Evolutionary conservation across 202 grass and related monocot genomes (phyloP).

Genomic region (Panicum virgatum): DNA sequence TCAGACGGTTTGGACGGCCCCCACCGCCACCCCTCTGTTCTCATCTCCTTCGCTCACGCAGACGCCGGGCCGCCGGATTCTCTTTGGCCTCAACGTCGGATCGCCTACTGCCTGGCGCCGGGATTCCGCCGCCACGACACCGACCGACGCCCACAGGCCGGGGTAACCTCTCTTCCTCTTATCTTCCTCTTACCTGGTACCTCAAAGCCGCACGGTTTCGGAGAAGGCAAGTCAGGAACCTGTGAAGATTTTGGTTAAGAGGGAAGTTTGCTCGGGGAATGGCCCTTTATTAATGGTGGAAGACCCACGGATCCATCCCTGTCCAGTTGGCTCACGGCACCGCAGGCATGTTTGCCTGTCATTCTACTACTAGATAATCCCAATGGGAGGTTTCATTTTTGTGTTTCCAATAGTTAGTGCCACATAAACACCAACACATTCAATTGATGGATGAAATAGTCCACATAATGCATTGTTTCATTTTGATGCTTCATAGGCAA

Average conservation of each 20-base stretch:
- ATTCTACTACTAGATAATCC: too few relatives aligned
- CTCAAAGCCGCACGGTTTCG: not conserved
- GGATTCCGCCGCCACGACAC: not conserved
- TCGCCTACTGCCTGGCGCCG: not conserved
- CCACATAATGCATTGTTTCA: too few relatives aligned
- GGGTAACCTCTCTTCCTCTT: not conserved
- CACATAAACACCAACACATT: too few relatives aligned
- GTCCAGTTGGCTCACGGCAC: too few relatives aligned
- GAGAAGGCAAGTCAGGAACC: not conserved
- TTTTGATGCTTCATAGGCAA: too few relatives aligned
- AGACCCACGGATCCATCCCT: too few relatives aligned
- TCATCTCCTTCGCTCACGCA: not conserved
- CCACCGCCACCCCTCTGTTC: not conserved
- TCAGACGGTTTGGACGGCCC: not conserved
- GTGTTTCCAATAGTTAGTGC: too few relatives aligned
- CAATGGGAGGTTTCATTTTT: too few relatives aligned
- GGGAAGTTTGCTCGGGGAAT: too few relatives aligned
- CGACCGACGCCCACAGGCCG: not conserved
- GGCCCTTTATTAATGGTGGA: too few relatives aligned
- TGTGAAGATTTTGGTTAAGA: not conserved
- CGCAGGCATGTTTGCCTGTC: too few relatives aligned
- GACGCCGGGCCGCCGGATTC: not conserved
- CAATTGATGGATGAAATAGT: too few relatives aligned
- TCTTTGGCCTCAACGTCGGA: not conserved
- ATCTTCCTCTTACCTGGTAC: not conserved